phyloP scores from a whole-genome alignment of 2,329 filamentous ascomycete genomes.

The Emericellopsis cladophorae region DNA sequence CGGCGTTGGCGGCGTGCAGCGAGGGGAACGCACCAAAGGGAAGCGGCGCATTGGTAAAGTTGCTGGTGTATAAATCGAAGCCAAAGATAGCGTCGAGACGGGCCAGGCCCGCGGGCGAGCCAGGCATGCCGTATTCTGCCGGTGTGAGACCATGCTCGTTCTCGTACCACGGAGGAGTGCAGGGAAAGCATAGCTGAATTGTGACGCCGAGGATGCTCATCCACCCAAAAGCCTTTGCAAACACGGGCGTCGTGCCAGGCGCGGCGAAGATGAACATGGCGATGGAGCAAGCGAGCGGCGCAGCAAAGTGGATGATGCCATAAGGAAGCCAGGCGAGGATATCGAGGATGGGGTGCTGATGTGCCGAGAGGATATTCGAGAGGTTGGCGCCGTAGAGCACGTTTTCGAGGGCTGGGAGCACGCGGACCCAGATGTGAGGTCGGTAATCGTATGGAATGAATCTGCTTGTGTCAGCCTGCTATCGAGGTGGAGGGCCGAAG shows the following conservation, averaged over 20 bases:
- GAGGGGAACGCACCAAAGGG: constrained; percentile 95
- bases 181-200: constrained; percentile 83
- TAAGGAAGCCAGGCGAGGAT: constrained; percentile 90
- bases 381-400: constrained; percentile 93
- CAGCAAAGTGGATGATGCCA: constrained; percentile 80
- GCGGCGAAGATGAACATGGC: constrained; percentile 83
- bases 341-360: constrained; percentile 73
- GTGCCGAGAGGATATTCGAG: constrained; percentile 87
- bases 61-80: constrained; percentile 84
- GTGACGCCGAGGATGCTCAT: constrained; percentile 80
- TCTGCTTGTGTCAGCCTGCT: constrained; percentile 28
- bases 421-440: constrained; percentile 89
- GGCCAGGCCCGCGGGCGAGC: constrained; percentile 78
- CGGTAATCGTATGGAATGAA: constrained; percentile 84
- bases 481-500: neutral
- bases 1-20: constrained; percentile 79
- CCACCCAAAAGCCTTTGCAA: constrained; percentile 80
- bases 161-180: constrained; percentile 95
- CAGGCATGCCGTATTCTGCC: constrained; percentile 82
- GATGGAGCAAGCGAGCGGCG: constrained; percentile 64
- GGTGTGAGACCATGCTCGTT: constrained; percentile 83
- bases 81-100: constrained; percentile 85
- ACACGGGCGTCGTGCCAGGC: constrained; percentile 73
- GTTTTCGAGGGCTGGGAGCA: constrained; percentile 88
- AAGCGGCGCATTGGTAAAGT: constrained; percentile 78